Evolutionary conservation across 1,284 basidiomycete genomes (phyloP).

Genomic region (Cryptococcus neoformans): DNA sequence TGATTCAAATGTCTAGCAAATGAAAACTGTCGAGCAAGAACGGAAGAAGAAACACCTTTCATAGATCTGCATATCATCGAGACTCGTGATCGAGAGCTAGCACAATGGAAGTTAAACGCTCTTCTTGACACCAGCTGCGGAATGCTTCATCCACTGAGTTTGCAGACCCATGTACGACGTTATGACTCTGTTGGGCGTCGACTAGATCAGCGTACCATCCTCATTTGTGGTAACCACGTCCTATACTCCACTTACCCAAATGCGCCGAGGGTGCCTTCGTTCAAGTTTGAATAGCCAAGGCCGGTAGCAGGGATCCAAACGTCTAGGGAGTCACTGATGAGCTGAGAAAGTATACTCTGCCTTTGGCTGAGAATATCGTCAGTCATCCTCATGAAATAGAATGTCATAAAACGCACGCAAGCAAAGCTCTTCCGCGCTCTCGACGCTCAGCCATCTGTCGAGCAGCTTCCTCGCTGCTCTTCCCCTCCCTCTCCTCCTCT

Average conservation of each 20-base stretch:
- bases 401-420: constrained; percentile 28
- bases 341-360: constrained; percentile 43
- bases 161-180: constrained; percentile 54
- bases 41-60: no score
- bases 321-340: constrained; percentile 47
- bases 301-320: constrained; percentile 85
- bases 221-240: background rate
- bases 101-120: constrained; percentile 1
- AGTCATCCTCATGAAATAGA: background rate
- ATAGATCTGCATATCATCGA: no score
- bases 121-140: constrained; percentile 22
- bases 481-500: constrained; percentile 30
- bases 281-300: constrained; percentile 72
- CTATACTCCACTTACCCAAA: constrained; percentile 61
- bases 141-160: constrained; percentile 47
- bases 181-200: constrained; percentile 36
- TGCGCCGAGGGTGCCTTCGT: constrained; percentile 80
- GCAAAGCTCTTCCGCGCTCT: constrained; percentile 43
- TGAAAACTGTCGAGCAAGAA: no score
- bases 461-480: constrained; percentile 27
- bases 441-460: constrained; percentile 38
- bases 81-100: no score
- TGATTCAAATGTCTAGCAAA: no score
- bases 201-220: background rate
- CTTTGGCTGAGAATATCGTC: constrained; percentile 32